phyloP scores from a whole-genome alignment of 148 eudicot genomes.

The Vaccinium macrocarpon region DNA sequence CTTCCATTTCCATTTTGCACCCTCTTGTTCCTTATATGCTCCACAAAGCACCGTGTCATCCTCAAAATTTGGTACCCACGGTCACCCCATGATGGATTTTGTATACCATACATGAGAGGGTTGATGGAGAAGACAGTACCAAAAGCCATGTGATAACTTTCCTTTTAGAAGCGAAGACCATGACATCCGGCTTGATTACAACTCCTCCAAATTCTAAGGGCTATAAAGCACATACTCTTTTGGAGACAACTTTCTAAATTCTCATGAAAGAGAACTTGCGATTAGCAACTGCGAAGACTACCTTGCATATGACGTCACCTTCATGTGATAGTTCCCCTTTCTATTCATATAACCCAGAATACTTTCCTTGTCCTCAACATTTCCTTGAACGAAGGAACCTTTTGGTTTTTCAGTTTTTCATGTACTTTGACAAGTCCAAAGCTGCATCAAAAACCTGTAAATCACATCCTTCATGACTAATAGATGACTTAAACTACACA shows the following conservation, averaged over 20 bases:
- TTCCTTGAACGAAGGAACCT: too few species aligned
- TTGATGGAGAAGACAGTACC: neutral
- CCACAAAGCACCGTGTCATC: neutral
- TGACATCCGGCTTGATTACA: neutral
- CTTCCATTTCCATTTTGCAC: neutral
- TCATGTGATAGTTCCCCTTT: neutral
- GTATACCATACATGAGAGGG: neutral
- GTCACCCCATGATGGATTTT: neutral
- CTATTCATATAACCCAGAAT: too few species aligned
- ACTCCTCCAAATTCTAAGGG: neutral
- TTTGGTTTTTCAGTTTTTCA: too few species aligned
- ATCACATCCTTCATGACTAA: neutral
- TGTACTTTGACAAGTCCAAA: neutral
- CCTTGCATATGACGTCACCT: neutral
- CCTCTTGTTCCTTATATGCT: neutral
- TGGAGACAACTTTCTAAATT: neutral
- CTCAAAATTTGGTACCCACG: neutral
- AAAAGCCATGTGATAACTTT: neutral
- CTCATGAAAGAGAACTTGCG: neutral
- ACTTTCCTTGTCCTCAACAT: too few species aligned
- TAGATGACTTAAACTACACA: neutral
- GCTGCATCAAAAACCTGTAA: neutral
- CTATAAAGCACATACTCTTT: neutral
- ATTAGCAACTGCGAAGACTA: neutral
- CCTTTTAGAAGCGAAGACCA: neutral